phyloP scores from a whole-genome alignment of 179 eudicot genomes.

The Silene vulgaris region DNA sequence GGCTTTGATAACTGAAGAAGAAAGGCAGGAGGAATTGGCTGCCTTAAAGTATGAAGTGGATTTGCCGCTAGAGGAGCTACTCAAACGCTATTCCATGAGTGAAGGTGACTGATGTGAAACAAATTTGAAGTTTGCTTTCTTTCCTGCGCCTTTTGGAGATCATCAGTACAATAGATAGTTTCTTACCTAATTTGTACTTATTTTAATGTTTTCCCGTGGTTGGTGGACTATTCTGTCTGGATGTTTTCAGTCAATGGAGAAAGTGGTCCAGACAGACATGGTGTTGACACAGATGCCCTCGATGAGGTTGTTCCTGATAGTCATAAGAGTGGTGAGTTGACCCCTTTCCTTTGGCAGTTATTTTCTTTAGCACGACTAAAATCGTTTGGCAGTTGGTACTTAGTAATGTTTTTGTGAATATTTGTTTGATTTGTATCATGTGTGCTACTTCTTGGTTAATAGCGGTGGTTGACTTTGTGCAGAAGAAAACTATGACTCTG shows the following conservation, averaged over 20 bases:
- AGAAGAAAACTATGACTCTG: conserved; percentile 40
- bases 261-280: conserved; percentile 12
- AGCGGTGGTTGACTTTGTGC: conserved; percentile 26
- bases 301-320: conserved; percentile 22
- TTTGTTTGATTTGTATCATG: neutral
- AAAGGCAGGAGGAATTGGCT: conserved; percentile 75
- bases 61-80: conserved; percentile 80
- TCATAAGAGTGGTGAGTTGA: conserved; percentile 10
- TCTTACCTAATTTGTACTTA: neutral
- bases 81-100: conserved; percentile 52
- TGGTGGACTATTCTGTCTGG: conserved; percentile 12
- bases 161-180: neutral
- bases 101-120: conserved; percentile 43
- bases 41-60: conserved; percentile 80
- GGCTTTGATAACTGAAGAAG: conserved; percentile 83
- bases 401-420: neutral
- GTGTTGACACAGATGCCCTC: conserved; percentile 11
- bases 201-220: neutral
- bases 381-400: neutral
- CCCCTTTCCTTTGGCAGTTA: conserved; percentile 2
- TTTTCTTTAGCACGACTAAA: neutral
- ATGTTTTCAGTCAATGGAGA: conserved; percentile 29
- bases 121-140: neutral
- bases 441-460: conserved; percentile 7
- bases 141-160: neutral